Evolutionary conservation across 805 yeast species (phyloP), one percentile per base, ranked within the genome.

Genomic region (Zygosaccharomyces pseudorouxii): DNA sequence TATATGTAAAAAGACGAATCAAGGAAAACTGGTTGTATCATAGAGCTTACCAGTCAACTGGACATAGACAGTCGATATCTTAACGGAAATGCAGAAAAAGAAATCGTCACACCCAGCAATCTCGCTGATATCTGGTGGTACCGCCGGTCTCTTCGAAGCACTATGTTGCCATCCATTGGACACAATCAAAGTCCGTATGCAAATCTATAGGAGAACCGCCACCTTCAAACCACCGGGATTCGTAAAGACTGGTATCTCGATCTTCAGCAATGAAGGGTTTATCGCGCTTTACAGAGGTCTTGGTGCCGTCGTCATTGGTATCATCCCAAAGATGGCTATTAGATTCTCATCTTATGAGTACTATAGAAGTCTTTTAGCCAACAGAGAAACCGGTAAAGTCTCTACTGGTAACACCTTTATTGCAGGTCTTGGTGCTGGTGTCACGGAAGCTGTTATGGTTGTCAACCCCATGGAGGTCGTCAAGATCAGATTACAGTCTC

Each of bases 381-480:
- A 81, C 50, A 67, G 69, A 43, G 75, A 75, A 45, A 80, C 86
- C 46, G 85, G 89, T 22, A 70, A 74, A 10, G 82, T 89, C 47
- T 65, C 86, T 37, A 86, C 97, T 4, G 78, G 80, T 42, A 78
- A 81, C 59, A 87, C 90, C 9, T 92, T 92, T 65, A 56, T 86
- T 45, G 90, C 97, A 38, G 99, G 99, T 71, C 93, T 92, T 22
- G 90, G 96, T 68, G 98, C 99, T 16, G 99, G 99, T 72, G 75
- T 88, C 65, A 88, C 97, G 43, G 99, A 92, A 71, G 97, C 98
- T 1, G 90, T 93, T 48, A 71, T 86, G 51, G 92, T 92, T 50
- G 99, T 92, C 37, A 93, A 89, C 67, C 98, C 98, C 39, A 92
- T 89, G 86, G 99, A 92, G 69, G 97, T 93, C 53, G 95, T 92